Evolutionary conservation across 495 filamentous ascomycete genomes (phyloP).

Genomic region (Diplogelasinospora grovesii): DNA sequence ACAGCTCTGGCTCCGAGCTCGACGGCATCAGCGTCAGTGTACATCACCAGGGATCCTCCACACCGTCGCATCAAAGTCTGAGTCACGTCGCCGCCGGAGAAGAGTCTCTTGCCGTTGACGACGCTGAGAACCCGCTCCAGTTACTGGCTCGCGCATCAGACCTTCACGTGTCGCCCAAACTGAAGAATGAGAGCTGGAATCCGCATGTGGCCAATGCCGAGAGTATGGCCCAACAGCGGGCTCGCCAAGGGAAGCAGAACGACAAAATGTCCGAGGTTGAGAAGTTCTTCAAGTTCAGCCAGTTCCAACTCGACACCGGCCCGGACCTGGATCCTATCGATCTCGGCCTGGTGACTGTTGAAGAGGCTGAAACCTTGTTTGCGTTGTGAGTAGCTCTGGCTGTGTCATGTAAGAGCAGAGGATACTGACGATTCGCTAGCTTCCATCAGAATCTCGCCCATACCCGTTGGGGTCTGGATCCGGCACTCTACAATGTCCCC

Average conservation of each 20-base stretch:
- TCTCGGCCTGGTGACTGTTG: constrained; percentile 53
- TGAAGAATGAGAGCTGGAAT: too few relatives aligned
- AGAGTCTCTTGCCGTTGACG: constrained; percentile 52
- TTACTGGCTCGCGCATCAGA: constrained; percentile 65
- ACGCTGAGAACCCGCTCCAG: constrained; percentile 69
- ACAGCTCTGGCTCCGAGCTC: constrained; percentile 26
- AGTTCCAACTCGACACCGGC: constrained; percentile 54
- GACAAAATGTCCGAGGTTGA: constrained; percentile 30
- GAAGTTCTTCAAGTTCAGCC: constrained; percentile 55
- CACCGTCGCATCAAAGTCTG: constrained; percentile 24
- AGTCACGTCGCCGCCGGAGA: constrained; percentile 26
- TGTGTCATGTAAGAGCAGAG: neutral
- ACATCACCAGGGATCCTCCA: constrained; percentile 24
- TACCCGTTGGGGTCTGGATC: constrained; percentile 68
- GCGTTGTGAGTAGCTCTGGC: constrained; percentile 45
- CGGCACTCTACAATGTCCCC: constrained; percentile 51
- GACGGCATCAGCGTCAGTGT: constrained; percentile 24
- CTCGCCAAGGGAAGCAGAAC: constrained; percentile 18
- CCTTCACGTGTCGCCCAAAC: constrained; percentile 51
- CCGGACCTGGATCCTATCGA: constrained; percentile 61
- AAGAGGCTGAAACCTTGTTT: constrained; percentile 58
- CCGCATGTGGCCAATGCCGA: constrained; percentile 13
- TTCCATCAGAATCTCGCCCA: constrained; percentile 67
- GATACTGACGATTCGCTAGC: constrained; percentile 29
- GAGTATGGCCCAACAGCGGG: constrained; percentile 17